A percentile compares a stretch with the other conserved stretches of the same genome.
Evolutionary conservation across 169 alveolate genomes (phyloP).

Genomic region (Cryptosporidium viatorum): DNA sequence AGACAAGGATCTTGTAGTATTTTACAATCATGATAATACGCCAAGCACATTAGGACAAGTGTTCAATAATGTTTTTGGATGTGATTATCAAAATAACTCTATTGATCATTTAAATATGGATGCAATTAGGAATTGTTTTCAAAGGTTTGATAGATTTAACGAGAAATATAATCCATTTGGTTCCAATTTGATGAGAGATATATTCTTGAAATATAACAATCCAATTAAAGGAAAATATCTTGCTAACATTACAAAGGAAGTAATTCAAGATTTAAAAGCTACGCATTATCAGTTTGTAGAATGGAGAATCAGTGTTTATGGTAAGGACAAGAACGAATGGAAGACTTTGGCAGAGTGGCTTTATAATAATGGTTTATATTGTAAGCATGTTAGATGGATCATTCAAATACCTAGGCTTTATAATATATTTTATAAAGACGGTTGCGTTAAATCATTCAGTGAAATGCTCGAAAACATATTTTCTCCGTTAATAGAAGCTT

Average conservation of each 20-base stretch:
- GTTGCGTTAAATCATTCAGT: slow-evolving; percentile 82
- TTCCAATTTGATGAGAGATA: slow-evolving; percentile 86
- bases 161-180: slow-evolving; percentile 92
- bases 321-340: slow-evolving; percentile 91
- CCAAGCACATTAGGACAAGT: slow-evolving; percentile 81
- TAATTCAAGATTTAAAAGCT: slow-evolving; percentile 86
- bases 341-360: slow-evolving; percentile 90
- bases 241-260: slow-evolving; percentile 91
- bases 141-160: slow-evolving; percentile 93
- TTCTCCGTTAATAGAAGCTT: slow-evolving; percentile 46
- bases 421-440: slow-evolving; percentile 82
- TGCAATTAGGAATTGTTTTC: slow-evolving; percentile 89
- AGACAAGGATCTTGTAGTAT: slow-evolving; percentile 80
- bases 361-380: slow-evolving; percentile 81
- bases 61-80: slow-evolving; percentile 82
- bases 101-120: slow-evolving; percentile 85
- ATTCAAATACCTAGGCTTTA: slow-evolving; percentile 91
- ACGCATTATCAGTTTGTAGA: slow-evolving; percentile 89
- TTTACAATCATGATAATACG: slow-evolving; percentile 79
- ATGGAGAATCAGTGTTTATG: slow-evolving; percentile 93
- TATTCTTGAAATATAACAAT: slow-evolving; percentile 91
- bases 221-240: slow-evolving; percentile 82
- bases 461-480: slow-evolving; percentile 85
- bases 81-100: slow-evolving; percentile 81
- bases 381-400: slow-evolving; percentile 87